These are phyloP conservation scores for Lipomyces starkeyi DNA, from an alignment of 805 yeast species.

Conservation along the genomic window DNA sequence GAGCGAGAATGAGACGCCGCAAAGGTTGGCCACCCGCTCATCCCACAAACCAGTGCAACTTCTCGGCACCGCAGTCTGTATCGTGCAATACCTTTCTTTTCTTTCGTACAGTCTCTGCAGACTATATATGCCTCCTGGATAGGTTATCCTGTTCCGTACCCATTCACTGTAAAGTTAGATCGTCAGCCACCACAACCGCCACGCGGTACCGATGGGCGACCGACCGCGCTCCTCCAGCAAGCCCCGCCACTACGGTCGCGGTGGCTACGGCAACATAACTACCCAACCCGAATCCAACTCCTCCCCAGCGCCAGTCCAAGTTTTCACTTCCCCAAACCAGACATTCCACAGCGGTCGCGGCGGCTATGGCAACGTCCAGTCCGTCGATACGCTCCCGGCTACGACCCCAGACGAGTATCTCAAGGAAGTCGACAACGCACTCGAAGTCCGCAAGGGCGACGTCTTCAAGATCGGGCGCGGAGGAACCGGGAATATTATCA, in stretches of 20 bases:
- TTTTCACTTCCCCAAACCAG: conserved; percentile 45
- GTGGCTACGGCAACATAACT: conserved; percentile 42
- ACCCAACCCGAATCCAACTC: conserved; percentile 39
- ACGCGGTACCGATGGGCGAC: not conserved
- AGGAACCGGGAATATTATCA: conserved; percentile 47
- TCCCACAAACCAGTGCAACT: too few species aligned
- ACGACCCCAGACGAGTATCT: conserved; percentile 46
- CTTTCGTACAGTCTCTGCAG: too few species aligned
- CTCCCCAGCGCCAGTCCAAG: conserved; percentile 48
- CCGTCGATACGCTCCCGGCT: conserved; percentile 42
- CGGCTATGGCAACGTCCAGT: conserved; percentile 48
- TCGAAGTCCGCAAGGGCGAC: conserved; percentile 43
- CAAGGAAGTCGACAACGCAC: conserved; percentile 44
- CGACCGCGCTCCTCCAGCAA: not conserved
- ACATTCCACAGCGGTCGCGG: conserved; percentile 49
- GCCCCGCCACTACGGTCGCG: conserved; percentile 31
- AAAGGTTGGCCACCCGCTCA: too few species aligned
- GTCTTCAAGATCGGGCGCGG: conserved; percentile 48
- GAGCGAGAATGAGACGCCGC: too few species aligned
- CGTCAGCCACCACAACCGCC: too few species aligned
- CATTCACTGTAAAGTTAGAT: too few species aligned
- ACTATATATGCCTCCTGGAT: too few species aligned
- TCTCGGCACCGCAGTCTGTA: too few species aligned
- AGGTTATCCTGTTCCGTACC: too few species aligned
- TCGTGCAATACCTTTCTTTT: too few species aligned